phyloP scores from a whole-genome alignment of 805 yeast species.

The Nakazawaea wyomingensis region DNA sequence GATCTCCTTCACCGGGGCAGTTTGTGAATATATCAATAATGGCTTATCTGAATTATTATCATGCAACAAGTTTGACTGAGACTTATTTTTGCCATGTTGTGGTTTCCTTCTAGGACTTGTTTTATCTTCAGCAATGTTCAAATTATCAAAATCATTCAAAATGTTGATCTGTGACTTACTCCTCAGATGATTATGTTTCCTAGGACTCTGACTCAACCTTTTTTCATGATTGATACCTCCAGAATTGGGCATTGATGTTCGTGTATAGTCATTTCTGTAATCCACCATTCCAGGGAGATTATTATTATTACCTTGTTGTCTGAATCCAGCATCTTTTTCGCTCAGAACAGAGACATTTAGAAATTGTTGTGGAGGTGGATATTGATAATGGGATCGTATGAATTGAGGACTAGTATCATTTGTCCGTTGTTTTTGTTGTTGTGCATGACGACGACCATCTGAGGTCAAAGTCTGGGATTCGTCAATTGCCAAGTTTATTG shows the following conservation, averaged over 20 bases:
- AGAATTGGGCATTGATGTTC: neutral
- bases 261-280: no score
- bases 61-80: neutral
- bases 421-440: neutral
- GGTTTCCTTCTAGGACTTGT: neutral
- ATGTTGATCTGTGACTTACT: slow-evolving; percentile 10
- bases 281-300: no score
- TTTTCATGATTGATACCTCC: no score
- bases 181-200: slow-evolving; percentile 10
- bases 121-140: neutral
- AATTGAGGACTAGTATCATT: neutral
- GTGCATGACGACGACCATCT: neutral
- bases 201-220: slow-evolving; percentile 5
- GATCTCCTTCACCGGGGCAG: slow-evolving; percentile 6
- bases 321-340: no score
- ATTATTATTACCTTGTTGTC: no score
- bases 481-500: no score
- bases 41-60: slow-evolving; percentile 1
- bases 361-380: neutral
- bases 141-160: slow-evolving; percentile 3
- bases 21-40: slow-evolving; percentile 8
- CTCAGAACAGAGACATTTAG: no score
- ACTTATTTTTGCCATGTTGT: slow-evolving; percentile 3
- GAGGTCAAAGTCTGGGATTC: no score
- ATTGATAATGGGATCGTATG: neutral